Base-by-base conservation (phyloP, 2,329 filamentous ascomycete species). In the Fusarium sp. region DNA sequence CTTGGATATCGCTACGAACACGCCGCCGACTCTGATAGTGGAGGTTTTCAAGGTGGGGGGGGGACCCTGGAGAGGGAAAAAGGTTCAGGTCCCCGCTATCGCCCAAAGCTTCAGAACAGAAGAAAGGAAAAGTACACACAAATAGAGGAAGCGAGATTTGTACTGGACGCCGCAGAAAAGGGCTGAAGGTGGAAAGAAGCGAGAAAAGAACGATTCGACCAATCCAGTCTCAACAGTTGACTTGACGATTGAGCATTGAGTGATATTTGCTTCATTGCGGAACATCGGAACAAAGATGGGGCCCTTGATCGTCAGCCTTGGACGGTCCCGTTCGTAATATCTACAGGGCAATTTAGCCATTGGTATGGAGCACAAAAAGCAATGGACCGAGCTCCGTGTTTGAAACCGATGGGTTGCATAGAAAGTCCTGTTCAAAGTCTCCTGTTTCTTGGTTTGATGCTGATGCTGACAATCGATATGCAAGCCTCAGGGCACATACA, bases 401-500 rank as follows among this genome's bases (percentile, higher is more conserved):
- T 75, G 72, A 75, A 77, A 76, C 75, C 72, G 35, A 68, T 62
- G 65, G 64, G 59, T 59, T 58, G 67, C 69, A 62, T 69, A 48
- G 60, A 67, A 67, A 67, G 22, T 66, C 39, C 27, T 54, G 45
- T 35, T 5, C 24, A 29, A n/a, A 6, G 45, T 50, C 24, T 50
- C 45, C 16, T 37, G 64, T 61, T 72, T 74, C 65, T 22, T 61
- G 27, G 65, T 69, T 66, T 67, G 65, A 65, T 68, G 37, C 20
- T 66, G 64, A 31, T 54, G 27, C 54, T 61, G 68, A 72, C 71
- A 74, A 68, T 52, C 39, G 68, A 65, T 39, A 45, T 48, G 29
- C 56, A 61, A 69, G 43, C 43, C 14, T 39, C 27, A 41, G 65
- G 71, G 64, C 35, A 35, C 31, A 35, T 18, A 59, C 29, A 35